Conservation (phyloP, 2,329 filamentous ascomycete genomes). For the Penicillium corylophilum region DNA sequence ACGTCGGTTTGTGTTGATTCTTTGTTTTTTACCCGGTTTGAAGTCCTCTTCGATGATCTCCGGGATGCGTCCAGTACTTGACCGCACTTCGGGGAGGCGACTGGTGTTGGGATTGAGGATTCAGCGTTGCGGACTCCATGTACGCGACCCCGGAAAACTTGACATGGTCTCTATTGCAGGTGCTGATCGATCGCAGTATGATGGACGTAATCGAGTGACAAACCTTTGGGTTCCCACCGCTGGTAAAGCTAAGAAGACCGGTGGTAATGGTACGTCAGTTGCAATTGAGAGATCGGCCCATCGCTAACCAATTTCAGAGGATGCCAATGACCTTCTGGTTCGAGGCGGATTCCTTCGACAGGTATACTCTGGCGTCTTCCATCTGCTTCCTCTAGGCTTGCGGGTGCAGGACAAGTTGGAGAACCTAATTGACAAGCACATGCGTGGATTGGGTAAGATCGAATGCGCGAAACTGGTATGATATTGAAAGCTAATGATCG, state of each 20-base stretch:
- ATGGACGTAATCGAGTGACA: slow-evolving; percentile 64
- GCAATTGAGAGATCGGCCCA: slow-evolving; percentile 29
- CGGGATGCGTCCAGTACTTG: slow-evolving; percentile 23
- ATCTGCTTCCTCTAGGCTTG: slow-evolving; percentile 81
- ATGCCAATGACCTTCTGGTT: slow-evolving; percentile 66
- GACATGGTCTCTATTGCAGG: slow-evolving; percentile 1
- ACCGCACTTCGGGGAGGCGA: slow-evolving; percentile 22
- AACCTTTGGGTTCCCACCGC: slow-evolving; percentile 77
- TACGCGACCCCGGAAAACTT: slow-evolving; percentile 25
- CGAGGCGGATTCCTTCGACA: slow-evolving; percentile 71
- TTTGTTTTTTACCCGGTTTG: neutral
- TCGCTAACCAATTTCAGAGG: slow-evolving; percentile 40
- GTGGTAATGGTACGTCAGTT: slow-evolving; percentile 41
- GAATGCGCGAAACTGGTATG: neutral
- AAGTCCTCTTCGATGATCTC: slow-evolving; percentile 26
- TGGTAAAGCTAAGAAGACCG: slow-evolving; percentile 58
- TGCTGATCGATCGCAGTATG: slow-evolving; percentile 42
- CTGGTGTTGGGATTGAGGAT: slow-evolving; percentile 13
- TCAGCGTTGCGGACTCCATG: slow-evolving; percentile 39
- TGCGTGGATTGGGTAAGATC: slow-evolving; percentile 67
- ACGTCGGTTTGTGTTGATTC: neutral
- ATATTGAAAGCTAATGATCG: slow-evolving; percentile 4
- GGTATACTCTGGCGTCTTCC: slow-evolving; percentile 88
- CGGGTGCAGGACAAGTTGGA: slow-evolving; percentile 89
- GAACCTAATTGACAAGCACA: slow-evolving; percentile 80